Evolutionary conservation across 305 asterid species (phyloP), one percentile per base, ranked within the genome.

Genomic region (Striga hermonthica): DNA sequence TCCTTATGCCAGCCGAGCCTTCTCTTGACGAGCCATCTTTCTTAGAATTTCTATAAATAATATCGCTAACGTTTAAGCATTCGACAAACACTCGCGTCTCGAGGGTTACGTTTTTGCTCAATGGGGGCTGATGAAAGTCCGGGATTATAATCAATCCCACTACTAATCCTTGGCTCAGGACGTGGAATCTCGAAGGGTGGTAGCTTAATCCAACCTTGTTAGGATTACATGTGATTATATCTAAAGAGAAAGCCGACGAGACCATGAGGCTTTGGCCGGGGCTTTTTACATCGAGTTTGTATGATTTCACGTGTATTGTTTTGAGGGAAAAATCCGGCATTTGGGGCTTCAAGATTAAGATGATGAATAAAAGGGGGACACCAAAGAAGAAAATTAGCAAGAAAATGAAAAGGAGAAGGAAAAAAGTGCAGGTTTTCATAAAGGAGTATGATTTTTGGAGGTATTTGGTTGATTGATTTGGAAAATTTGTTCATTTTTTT

Each of bases 101-200:
- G 48, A 88, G 48, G 55, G 75, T 84, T 14, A 78, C 64, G 65
- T 84, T 81, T 44, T 65, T 76, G 69, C 88, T 88, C 13, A 50
- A 34, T 0, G 94, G 89, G 6, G 96, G 96, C 59, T 88, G 94
- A 52, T 83, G 82, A 68, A 88, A 86, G 53, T 60, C 74, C 1
- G 83, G 88, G 15, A 84, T 70, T 55, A 80, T 77, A 35, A 88
- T 71, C 77, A 88, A 66, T 31, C 96, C 96, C 3, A 83, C 77
- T 28, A 81, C 89, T 9, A 79, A 35, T 41, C 94, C 91, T 22
- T 75, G 76, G 71, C 81, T 74, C 0, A 86, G 76, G 58, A 86
- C 81, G 40, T 81, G 88, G 12, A 88, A 80, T 31, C 75, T 68
- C 0, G 80, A 74, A 1, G 83, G 40, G 13, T 68, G 61, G 36